Percentiles rank a stretch among this genome's conserved stretches.
These are phyloP conservation scores for Chaetomium olivaceum DNA, from an alignment of 2,329 filamentous ascomycete species.

Conservation along the genomic window DNA sequence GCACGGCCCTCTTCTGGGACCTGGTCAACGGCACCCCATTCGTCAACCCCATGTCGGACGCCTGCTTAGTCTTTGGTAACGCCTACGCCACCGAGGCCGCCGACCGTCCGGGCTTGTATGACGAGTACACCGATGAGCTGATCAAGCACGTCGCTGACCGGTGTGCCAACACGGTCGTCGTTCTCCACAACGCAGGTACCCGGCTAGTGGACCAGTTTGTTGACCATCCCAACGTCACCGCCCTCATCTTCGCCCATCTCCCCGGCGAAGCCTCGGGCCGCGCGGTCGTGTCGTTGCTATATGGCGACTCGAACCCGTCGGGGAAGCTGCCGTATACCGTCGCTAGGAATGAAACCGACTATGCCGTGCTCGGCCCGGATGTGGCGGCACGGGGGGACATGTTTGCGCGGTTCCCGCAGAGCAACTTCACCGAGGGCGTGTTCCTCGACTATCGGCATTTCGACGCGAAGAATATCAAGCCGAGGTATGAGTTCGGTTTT, in stretches of 20 bases:
- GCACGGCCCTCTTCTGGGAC: conserved; percentile 61
- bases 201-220: conserved; percentile 62
- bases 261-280: conserved; percentile 64
- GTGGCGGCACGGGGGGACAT: conserved; percentile 46
- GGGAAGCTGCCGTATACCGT: conserved; percentile 64
- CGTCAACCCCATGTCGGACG: conserved; percentile 54
- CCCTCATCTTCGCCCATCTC: conserved; percentile 63
- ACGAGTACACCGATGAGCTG: conserved; percentile 64
- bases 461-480: conserved; percentile 49
- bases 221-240: conserved; percentile 64
- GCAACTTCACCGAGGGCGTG: conserved; percentile 53
- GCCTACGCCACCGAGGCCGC: conserved; percentile 72
- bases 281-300: conserved; percentile 57
- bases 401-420: conserved; percentile 54
- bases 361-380: conserved; percentile 48
- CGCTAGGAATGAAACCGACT: conserved; percentile 57
- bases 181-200: conserved; percentile 65
- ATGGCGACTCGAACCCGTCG: conserved; percentile 57
- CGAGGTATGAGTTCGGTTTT: conserved; percentile 58
- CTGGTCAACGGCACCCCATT: conserved; percentile 50
- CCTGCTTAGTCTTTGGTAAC: conserved; percentile 70
- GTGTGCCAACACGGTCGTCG: conserved; percentile 64
- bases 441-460: conserved; percentile 59
- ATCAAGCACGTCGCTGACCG: conserved; percentile 57
- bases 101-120: conserved; percentile 60